phyloP scores from a whole-genome alignment of 345 rosid genomes.

The Microcos paniculata region DNA sequence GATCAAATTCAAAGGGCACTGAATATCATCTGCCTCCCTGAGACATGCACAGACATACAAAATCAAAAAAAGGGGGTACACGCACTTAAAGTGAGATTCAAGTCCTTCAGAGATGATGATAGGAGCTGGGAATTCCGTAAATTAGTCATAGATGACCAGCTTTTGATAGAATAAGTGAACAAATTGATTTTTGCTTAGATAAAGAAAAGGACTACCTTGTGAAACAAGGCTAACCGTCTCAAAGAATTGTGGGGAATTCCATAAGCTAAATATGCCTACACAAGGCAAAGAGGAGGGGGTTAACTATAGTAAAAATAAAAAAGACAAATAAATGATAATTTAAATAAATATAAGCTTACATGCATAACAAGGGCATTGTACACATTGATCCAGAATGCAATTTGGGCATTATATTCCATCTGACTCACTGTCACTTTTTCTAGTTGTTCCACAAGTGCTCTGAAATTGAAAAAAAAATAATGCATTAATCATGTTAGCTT shows the following conservation, averaged over 20 bases:
- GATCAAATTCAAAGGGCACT: neutral
- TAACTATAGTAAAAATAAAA: neutral
- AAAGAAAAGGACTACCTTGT: constrained; percentile 68
- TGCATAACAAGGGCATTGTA: constrained; percentile 95
- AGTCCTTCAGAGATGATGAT: neutral
- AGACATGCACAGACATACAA: neutral
- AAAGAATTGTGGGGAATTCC: constrained; percentile 75
- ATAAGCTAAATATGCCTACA: constrained; percentile 82
- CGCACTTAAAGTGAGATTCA: neutral
- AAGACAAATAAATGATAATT: neutral
- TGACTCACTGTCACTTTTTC: constrained; percentile 58
- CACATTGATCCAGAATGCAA: constrained; percentile 90
- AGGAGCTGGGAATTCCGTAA: neutral
- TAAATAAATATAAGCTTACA: constrained; percentile 38
- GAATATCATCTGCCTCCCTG: neutral
- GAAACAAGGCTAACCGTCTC: constrained; percentile 80
- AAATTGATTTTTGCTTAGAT: constrained; percentile 1
- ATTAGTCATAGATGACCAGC: neutral
- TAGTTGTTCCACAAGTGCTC: constrained; percentile 85
- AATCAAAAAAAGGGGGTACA: neutral
- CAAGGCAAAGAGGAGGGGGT: constrained; percentile 11
- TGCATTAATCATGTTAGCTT: neutral
- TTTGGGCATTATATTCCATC: constrained; percentile 60
- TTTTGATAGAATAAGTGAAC: too few relatives aligned
- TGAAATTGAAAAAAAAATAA: constrained; percentile 34